These are phyloP conservation scores for Capillidium heterosporum DNA, from an alignment of 371 early-diverging fungal species.

Conservation along the genomic window DNA sequence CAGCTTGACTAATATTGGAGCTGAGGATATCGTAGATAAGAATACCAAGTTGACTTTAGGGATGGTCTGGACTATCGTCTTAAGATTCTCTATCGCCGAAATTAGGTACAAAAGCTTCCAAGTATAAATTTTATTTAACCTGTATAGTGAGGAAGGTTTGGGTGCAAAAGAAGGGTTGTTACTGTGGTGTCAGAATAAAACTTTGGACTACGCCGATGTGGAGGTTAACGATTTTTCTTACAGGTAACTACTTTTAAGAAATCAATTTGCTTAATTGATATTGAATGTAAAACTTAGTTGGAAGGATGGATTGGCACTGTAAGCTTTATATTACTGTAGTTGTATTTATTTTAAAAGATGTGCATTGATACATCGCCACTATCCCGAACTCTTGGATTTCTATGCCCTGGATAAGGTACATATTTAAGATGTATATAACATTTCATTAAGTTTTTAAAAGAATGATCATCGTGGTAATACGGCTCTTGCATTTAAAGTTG, in stretches of 20 bases:
- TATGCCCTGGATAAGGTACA: slow-evolving; percentile 51
- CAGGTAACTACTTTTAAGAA: slow-evolving; percentile 12
- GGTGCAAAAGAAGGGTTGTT: slow-evolving; percentile 83
- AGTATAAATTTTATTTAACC: background rate
- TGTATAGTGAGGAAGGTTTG: slow-evolving; percentile 70
- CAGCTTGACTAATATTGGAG: slow-evolving; percentile 82
- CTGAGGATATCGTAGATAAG: slow-evolving; percentile 91
- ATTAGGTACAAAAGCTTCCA: slow-evolving; percentile 30
- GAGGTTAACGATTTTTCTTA: slow-evolving; percentile 71
- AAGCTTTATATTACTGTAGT: slow-evolving; percentile 10
- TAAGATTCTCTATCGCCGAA: slow-evolving; percentile 86
- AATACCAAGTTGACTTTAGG: slow-evolving; percentile 93
- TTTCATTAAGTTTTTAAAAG: slow-evolving; percentile 9
- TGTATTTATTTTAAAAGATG: slow-evolving; percentile 26
- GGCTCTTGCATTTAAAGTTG: slow-evolving; percentile 87
- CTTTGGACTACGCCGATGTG: slow-evolving; percentile 67
- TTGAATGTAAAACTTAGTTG: slow-evolving; percentile 25
- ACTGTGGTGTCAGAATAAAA: slow-evolving; percentile 93
- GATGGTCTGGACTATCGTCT: slow-evolving; percentile 95
- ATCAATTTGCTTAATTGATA: background rate
- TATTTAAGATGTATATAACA: background rate
- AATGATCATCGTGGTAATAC: slow-evolving; percentile 69
- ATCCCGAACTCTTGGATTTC: slow-evolving; percentile 88
- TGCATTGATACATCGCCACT: slow-evolving; percentile 92
- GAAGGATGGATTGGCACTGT: slow-evolving; percentile 91